A percentile compares a stretch with the other conserved stretches of the same genome.
These are phyloP conservation scores for Geotrichum australiense DNA, from an alignment of 1,139 yeast species.

Conservation along the genomic window DNA sequence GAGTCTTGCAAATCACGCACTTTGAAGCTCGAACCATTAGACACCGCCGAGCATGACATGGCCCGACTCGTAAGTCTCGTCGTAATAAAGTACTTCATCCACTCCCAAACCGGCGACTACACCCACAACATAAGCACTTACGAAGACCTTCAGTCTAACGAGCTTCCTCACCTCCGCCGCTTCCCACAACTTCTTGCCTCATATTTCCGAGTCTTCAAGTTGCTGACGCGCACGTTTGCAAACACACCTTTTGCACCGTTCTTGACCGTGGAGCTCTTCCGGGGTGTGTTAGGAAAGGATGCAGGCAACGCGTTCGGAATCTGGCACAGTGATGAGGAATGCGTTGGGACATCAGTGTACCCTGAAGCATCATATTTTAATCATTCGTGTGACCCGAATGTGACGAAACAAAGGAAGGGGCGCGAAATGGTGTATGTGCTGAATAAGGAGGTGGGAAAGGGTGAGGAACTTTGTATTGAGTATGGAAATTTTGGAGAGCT, in stretches of 20 bases:
- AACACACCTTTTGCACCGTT: constrained; percentile 32
- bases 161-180: constrained; percentile 41
- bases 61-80: constrained; percentile 36
- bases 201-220: constrained; percentile 47
- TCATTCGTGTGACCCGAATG: constrained; percentile 52
- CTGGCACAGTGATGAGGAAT: constrained; percentile 60
- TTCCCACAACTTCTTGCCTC: constrained; percentile 49
- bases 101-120: constrained; percentile 4
- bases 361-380: constrained; percentile 68
- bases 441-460: constrained; percentile 33
- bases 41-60: constrained; percentile 33
- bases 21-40: constrained; percentile 10
- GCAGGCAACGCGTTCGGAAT: constrained; percentile 73
- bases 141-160: constrained; percentile 49
- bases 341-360: constrained; percentile 57
- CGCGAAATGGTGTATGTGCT: constrained; percentile 37
- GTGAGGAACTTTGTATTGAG: constrained; percentile 54
- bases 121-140: constrained; percentile 28
- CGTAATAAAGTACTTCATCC: constrained; percentile 21
- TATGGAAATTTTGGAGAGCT: constrained; percentile 51
- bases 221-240: constrained; percentile 42
- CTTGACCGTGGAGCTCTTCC: constrained; percentile 39
- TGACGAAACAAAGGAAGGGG: constrained; percentile 35
- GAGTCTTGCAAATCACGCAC: no score
- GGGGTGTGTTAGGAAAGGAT: constrained; percentile 53